Percentiles rank a stretch among this genome's conserved stretches.
These are phyloP conservation scores for Globisporangium parvum DNA, from an alignment of 352 stramenopile genomes.

Conservation along the genomic window DNA sequence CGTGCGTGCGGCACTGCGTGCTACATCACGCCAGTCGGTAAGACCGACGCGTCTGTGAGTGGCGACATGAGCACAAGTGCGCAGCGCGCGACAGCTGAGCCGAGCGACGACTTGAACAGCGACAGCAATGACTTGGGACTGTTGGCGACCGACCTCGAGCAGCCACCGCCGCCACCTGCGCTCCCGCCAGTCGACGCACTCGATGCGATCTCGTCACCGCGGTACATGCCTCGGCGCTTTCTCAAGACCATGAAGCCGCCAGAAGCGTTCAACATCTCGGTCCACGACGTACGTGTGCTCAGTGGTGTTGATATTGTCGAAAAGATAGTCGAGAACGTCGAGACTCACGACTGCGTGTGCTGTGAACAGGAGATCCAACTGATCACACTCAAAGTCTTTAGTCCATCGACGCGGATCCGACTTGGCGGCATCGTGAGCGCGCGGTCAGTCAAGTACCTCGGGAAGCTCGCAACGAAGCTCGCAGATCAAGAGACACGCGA, in stretches of 20 bases:
- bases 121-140: slow-evolving; percentile 22
- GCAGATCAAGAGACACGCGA: slow-evolving; percentile 97
- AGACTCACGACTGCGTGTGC: not conserved
- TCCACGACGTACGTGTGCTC: slow-evolving; percentile 69
- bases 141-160: slow-evolving; percentile 21
- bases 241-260: slow-evolving; percentile 42
- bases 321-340: not conserved
- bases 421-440: slow-evolving; percentile 83
- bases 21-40: slow-evolving; percentile 67
- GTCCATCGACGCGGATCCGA: slow-evolving; percentile 63
- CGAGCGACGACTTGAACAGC: slow-evolving; percentile 22
- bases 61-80: not conserved
- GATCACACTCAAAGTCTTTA: slow-evolving; percentile 92
- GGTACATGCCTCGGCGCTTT: slow-evolving; percentile 45
- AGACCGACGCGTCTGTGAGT: slow-evolving; percentile 20
- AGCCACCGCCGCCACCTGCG: slow-evolving; percentile 6
- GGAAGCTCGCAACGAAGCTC: slow-evolving; percentile 92
- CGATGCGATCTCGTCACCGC: slow-evolving; percentile 37
- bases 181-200: slow-evolving; percentile 20
- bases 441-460: slow-evolving; percentile 86
- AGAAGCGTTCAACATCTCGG: slow-evolving; percentile 68
- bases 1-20: slow-evolving; percentile 93
- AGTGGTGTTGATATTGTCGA: not conserved
- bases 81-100: slow-evolving; percentile 20
- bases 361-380: slow-evolving; percentile 88